Evolutionary conservation across 2,329 filamentous ascomycete genomes (phyloP).

Genomic region (Zalaria sp.): DNA sequence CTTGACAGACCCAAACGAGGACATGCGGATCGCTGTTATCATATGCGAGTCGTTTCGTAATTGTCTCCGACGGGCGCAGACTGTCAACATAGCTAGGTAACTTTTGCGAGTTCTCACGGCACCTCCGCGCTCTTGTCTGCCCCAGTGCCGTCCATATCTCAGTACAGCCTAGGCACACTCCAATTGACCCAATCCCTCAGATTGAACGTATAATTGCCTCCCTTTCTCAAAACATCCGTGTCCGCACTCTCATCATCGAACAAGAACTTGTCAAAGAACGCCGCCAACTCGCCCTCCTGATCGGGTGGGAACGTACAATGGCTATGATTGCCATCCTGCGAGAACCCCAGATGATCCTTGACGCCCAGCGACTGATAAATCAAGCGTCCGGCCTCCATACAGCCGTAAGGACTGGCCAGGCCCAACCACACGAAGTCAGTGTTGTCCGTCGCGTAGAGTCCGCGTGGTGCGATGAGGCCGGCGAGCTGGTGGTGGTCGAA

Average conservation of each 20-base stretch:
- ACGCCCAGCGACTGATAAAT: slow-evolving; percentile 42
- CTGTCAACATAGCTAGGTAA: too few species aligned
- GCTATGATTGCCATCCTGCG: slow-evolving; percentile 38
- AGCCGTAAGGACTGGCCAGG: slow-evolving; percentile 40
- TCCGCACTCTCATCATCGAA: slow-evolving; percentile 20
- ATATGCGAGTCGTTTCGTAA: too few species aligned
- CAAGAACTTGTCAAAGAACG: slow-evolving; percentile 43
- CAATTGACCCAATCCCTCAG: slow-evolving; percentile 5
- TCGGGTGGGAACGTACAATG: slow-evolving; percentile 43
- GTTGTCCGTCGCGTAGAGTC: slow-evolving; percentile 43
- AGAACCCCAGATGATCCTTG: slow-evolving; percentile 43
- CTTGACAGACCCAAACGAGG: too few species aligned
- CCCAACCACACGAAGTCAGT: slow-evolving; percentile 45
- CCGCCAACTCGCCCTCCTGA: slow-evolving; percentile 37
- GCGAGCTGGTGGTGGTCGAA: slow-evolving; percentile 46
- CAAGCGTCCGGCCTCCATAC: slow-evolving; percentile 40
- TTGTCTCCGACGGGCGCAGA: too few species aligned
- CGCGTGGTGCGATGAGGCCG: slow-evolving; percentile 41
- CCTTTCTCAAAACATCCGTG: slow-evolving; percentile 14
- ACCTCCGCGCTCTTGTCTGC: too few species aligned
- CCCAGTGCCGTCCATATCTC: not conserved
- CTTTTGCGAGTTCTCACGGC: too few species aligned
- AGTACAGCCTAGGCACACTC: slow-evolving; percentile 1
- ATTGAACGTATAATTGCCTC: slow-evolving; percentile 21
- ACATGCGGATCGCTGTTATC: too few species aligned